phyloP scores from a whole-genome alignment of 129 eudicot species.

The Escallonia herrerae region DNA sequence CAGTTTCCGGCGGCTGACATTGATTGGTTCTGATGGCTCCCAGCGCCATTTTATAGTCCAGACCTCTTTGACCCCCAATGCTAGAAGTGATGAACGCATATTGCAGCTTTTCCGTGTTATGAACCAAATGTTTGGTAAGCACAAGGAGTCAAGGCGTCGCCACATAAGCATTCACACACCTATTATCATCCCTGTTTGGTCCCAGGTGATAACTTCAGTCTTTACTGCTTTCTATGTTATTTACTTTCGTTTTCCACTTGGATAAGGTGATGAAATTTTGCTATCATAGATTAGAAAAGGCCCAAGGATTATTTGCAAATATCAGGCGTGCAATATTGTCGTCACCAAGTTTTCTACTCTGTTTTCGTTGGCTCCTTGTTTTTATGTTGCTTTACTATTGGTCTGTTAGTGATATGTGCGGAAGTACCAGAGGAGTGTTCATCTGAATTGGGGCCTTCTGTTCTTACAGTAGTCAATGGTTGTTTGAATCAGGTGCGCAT shows the following conservation, averaged over 20 bases:
- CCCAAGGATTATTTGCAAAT: not conserved
- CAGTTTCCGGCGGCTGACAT: slow-evolving; percentile 91
- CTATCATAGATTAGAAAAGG: not conserved
- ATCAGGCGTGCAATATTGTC: not conserved
- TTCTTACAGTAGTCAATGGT: slow-evolving; percentile 5
- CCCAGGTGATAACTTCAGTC: slow-evolving; percentile 59
- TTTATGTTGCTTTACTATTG: not conserved
- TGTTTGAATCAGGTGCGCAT: slow-evolving; percentile 62
- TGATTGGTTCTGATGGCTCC: slow-evolving; percentile 97
- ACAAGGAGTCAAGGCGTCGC: slow-evolving; percentile 94
- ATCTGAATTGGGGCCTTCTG: not conserved
- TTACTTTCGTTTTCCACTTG: not conserved
- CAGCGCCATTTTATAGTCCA: slow-evolving; percentile 99
- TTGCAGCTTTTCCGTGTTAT: slow-evolving; percentile 95
- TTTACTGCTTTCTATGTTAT: not conserved
- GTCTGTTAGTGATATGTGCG: not conserved
- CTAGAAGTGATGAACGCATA: slow-evolving; percentile 93
- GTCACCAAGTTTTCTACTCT: not conserved
- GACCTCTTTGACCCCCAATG: slow-evolving; percentile 95
- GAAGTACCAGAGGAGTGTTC: not conserved
- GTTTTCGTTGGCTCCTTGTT: not conserved
- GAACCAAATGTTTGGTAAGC: slow-evolving; percentile 98
- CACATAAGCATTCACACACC: slow-evolving; percentile 97
- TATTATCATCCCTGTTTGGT: slow-evolving; percentile 96
- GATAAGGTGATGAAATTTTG: not conserved